Evolutionary conservation across 2,329 filamentous ascomycete genomes (phyloP).

Genomic region (Colletotrichum euphorbiae): DNA sequence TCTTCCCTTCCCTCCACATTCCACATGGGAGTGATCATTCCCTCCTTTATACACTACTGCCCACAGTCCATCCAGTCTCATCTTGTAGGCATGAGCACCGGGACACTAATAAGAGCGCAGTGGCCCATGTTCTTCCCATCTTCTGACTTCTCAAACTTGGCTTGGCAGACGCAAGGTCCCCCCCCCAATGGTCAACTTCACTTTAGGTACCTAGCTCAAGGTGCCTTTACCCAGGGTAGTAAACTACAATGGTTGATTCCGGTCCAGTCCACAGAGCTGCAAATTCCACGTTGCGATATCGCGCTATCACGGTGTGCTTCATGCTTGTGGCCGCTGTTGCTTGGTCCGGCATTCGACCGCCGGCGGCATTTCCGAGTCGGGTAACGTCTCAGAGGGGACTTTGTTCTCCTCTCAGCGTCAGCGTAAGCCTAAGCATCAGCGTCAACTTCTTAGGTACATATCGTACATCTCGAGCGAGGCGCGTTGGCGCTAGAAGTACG

Average conservation of each 20-base stretch:
- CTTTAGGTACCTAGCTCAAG: too few species aligned
- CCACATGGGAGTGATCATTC: slow-evolving; percentile 2
- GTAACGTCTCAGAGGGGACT: background rate
- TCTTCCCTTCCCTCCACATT: background rate
- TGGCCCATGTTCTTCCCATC: slow-evolving; percentile 7
- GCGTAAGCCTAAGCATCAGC: background rate
- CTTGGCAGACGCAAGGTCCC: slow-evolving; percentile 18
- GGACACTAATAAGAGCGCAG: background rate
- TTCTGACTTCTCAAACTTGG: background rate
- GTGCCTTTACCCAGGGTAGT: too few species aligned
- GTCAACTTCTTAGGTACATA: background rate
- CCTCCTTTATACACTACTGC: background rate
- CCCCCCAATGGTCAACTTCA: background rate
- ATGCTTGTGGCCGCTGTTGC: background rate
- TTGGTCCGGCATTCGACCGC: background rate
- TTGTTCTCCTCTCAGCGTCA: background rate
- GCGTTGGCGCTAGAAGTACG: too few species aligned
- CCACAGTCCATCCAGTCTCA: slow-evolving; percentile 8
- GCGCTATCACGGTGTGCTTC: slow-evolving; percentile 18
- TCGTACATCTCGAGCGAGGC: background rate
- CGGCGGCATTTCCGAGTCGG: background rate
- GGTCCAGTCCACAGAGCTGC: background rate
- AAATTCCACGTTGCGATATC: background rate
- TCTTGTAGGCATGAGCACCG: background rate
- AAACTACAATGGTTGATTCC: background rate